Base-by-base conservation (phyloP, 345 rosid species). In the Camelina sativa region DNA sequence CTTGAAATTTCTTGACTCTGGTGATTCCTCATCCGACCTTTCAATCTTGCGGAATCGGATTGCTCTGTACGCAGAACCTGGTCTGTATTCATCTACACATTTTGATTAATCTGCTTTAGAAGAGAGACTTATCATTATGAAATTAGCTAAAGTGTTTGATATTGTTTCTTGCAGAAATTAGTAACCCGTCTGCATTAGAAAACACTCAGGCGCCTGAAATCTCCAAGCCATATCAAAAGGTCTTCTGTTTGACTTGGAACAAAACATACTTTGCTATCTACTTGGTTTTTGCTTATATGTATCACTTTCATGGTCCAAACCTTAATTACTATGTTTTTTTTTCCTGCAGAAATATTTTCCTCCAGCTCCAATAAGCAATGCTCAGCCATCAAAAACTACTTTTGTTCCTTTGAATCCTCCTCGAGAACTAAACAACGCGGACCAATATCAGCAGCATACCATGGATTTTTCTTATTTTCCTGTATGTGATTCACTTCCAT, bases 1-100 rank as follows among this genome's bases (percentile, higher is more conserved):
- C 76, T 80, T 94, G 85, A 91, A 91, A 79, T 92, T 94, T 75
- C 67, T 94, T 65, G 93, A 91, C 5, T 82, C 97, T 56, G 94
- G 87, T 66, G 92, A 86, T 69, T 76, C 87, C 80, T 87, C 98
- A 56, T 88, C 94, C 60, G 97, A 93, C 71, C 96, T 91, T 67
- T 71, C 76, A 15, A 85, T 93, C 73, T 82, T 91, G 79, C 84
- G 85, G 75, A 92, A 88, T 68, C 88, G 88, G 44, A 91, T 93
- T 73, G 80, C 94, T 51, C 81, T 80, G 52, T 88, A 87, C 37
- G 76, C 81, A 25, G 91, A 85, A 74, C 85, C 96, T 67, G 97
- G 98, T 91, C 78, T 51, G 67, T 34, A 25, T 54, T 38, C 51
- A 38, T 55, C 28, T 57, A 25, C 30, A 6, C 28, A 25, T 12